Evolutionary conservation across 495 filamentous ascomycete genomes (phyloP).

Genomic region (Hypomontagnella submonticulosa): DNA sequence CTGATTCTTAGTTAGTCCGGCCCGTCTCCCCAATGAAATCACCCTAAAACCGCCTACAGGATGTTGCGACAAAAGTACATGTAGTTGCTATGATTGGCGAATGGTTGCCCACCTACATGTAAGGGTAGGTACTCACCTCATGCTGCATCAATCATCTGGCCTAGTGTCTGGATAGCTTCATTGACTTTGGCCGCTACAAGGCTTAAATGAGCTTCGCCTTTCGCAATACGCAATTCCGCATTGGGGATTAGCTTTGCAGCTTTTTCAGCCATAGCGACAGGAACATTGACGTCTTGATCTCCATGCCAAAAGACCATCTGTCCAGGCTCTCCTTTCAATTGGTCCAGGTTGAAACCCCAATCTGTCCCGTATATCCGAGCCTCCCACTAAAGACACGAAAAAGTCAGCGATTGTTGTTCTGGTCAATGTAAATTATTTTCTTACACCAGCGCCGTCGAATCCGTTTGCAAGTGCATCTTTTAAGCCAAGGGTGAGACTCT

Average conservation of each 20-base stretch:
- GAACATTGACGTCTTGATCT: slow-evolving; percentile 24
- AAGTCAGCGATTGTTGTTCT: slow-evolving; percentile 3
- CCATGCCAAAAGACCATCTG: slow-evolving; percentile 28
- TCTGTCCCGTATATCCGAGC: slow-evolving; percentile 18
- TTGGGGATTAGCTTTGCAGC: slow-evolving; percentile 23
- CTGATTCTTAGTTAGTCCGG: too few species aligned
- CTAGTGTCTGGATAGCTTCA: slow-evolving; percentile 20
- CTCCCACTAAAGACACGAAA: slow-evolving; percentile 20
- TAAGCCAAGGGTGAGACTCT: slow-evolving; percentile 3
- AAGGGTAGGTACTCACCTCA: too few species aligned
- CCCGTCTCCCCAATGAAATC: too few species aligned
- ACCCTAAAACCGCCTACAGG: too few species aligned
- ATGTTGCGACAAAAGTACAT: too few species aligned
- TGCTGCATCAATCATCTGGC: slow-evolving; percentile 14
- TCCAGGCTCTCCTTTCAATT: slow-evolving; percentile 11
- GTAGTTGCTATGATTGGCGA: too few species aligned
- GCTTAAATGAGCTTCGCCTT: slow-evolving; percentile 25
- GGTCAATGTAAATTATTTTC: background rate
- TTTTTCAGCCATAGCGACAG: slow-evolving; percentile 32
- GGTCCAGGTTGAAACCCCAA: slow-evolving; percentile 31
- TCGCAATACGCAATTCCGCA: slow-evolving; percentile 11
- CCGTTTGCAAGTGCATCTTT: slow-evolving; percentile 15
- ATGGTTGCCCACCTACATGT: too few species aligned
- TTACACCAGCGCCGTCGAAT: slow-evolving; percentile 17
- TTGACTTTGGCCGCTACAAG: slow-evolving; percentile 14